Evolutionary conservation across 2,329 filamentous ascomycete genomes (phyloP), one percentile per base, ranked within the genome.

Genomic region (Aulographum hederae): DNA sequence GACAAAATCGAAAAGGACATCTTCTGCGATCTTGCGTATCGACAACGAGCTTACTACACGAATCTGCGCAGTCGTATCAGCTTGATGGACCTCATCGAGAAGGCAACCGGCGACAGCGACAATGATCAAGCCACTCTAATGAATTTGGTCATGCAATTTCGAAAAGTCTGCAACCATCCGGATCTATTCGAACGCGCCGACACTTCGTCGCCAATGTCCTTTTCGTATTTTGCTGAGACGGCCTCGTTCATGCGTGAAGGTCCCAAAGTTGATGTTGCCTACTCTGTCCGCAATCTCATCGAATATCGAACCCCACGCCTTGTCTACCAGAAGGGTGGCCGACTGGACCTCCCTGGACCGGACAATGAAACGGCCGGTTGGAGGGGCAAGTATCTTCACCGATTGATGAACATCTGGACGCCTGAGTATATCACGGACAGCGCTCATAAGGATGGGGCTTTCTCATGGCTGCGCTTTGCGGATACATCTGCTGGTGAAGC

Each of bases 101-200:
- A 94, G 65, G 84, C 82, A 2, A 86, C 86, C 2, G 69, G 89
- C 43, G 89, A 89, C 21, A 85, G 94, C 45, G 89, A 95, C 31
- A 76, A 86, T 44, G 89, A 95, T 49, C 92, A 81, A 21, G 85
- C 86, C 26, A 95, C 86, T 2, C 58, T 98, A 46, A 95, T 98
- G 89, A 98, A 98, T 54, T 64, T 98, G 41, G 89, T 98, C 39
- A 98, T 98, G 89, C 89, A 98, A 57, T 98, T 98, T 69, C 73
- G 89, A 45, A 98, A 98, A 58, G 89, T 98, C 35, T 98, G 89
- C 61, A 98, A 98, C 48, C 89, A 98, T 50, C 89, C 89, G 0
- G 89, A 98, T 56, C 58, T 98, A 20, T 98, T 98, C 43, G 85
- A 98, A 54, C 77, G 89, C 28, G 85, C 86, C 6, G 86, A 95